phyloP scores from a whole-genome alignment of 1,284 basidiomycete species.

The Fomes fomentarius region DNA sequence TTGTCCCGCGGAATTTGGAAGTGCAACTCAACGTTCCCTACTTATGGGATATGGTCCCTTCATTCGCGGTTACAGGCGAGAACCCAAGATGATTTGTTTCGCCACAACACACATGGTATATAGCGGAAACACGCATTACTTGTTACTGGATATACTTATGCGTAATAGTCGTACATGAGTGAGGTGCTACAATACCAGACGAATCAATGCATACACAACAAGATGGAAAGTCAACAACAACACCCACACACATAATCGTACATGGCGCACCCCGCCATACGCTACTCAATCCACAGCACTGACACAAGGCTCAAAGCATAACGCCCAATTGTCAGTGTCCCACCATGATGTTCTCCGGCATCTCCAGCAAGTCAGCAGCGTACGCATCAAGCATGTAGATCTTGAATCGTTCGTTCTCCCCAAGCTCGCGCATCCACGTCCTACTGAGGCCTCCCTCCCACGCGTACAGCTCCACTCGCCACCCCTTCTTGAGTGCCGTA shows the following conservation, averaged over 20 bases:
- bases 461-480: slow-evolving; percentile 86
- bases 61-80: not conserved
- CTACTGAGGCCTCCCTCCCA: slow-evolving; percentile 82
- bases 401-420: slow-evolving; percentile 41
- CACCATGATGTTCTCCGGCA: slow-evolving; percentile 19
- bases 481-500: slow-evolving; percentile 81
- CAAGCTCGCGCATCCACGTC: slow-evolving; percentile 72
- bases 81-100: too few relatives aligned
- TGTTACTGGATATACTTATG: not conserved
- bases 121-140: not conserved
- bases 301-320: slow-evolving; percentile 25
- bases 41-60: not conserved
- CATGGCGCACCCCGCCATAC: not conserved
- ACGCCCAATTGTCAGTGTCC: slow-evolving; percentile 19
- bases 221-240: not conserved
- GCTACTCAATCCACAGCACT: not conserved
- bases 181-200: slow-evolving; percentile 4
- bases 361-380: slow-evolving; percentile 37
- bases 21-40: too few relatives aligned
- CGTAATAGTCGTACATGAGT: slow-evolving; percentile 9
- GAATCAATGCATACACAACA: not conserved
- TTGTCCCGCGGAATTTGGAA: too few relatives aligned
- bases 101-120: too few relatives aligned
- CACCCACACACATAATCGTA: not conserved
- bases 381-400: slow-evolving; percentile 36